Evolutionary conservation across 108 stramenopile genomes (phyloP), one percentile per base, ranked within the genome.

Genomic region (Stephanodiscus triporus): DNA sequence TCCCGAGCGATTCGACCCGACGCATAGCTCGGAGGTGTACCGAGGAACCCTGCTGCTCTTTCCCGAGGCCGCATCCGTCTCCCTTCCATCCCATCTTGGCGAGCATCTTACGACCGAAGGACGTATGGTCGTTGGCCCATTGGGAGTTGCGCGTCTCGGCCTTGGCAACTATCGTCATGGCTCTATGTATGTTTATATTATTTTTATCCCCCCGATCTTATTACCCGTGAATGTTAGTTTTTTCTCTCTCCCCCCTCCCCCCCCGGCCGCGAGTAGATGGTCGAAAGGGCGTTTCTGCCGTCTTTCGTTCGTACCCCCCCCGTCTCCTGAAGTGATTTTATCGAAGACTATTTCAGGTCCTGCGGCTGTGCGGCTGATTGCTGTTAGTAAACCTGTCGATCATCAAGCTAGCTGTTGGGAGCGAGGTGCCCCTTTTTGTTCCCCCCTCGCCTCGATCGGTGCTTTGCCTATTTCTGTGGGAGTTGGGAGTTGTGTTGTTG

Each of bases 21-120:
- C 72, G 65, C 9, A 85, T 50, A 3, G 75, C 85, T 22, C 85
- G 80, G 13, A 84, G 38, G 47, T 85, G 79, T 23, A 51, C 72
- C 16, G 63, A 59, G 1, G 77, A 86, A 0, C 87, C 89, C 72
- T 88, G 87, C 71, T 87, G 83, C 13, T 86, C 58, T 37, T 88
- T 89, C 36, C 97, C 97, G n/a, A 97, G 81, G 26, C 90, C 95
- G 54, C 83, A 55, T 5, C 92, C 93, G 49, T 97, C 91, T 0
- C 81, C 81, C 54, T 84, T 90, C 94, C 95, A 97, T 30, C 97
- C 97, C 95, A 97, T 95, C 71, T 96, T 95, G 16, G 79, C 47
- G 37, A 97, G 82, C 81, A 96, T 77, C 62, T 79, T 82, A 26
- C 81, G 61, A 0, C 94, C 97, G 66, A 83, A 85, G 19, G 83